Base-by-base conservation (phyloP, 2,329 filamentous ascomycete species). In the Sporothrix protearum region DNA sequence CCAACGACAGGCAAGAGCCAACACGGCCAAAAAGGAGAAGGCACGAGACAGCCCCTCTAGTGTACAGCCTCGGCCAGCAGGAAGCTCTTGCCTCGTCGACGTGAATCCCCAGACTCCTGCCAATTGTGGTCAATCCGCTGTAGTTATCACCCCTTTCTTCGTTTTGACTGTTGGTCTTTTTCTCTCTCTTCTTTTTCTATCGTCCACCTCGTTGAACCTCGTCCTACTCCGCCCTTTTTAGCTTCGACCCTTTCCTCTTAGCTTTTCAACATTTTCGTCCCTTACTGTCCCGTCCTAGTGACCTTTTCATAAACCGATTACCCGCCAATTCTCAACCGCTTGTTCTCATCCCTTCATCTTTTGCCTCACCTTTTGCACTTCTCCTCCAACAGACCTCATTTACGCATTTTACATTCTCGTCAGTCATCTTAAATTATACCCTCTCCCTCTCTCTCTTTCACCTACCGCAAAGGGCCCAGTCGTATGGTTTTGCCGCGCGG, bases 11-110 rank as follows among this genome's bases (percentile, higher is more conserved):
- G 42, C 39, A 8, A 9, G 16, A 22, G 3, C 49, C 49, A n/a
- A n/a, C n/a, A n/a, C n/a, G n/a, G n/a, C 45, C 14, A 49, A 51
- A n/a, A 25, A 51, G 12, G n/a, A 22, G 49, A 22, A 66, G 39
- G 64, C 64, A 53, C 64, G 64, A 68, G 64, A 68, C 66, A 33
- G 28, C 22, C 36, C 10, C 57, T 55, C 30, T 45, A 55, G 66
- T 68, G 30, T 55, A n/a, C 33, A 55, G 66, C 66, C 66, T 55
- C 66, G 66, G 66, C 66, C 66, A 68, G 66, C 66, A 30, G 49
- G 47, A 53, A 55, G 63, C 25, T 51, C 64, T 68, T 53, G 30
- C 47, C 42, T 51, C 45, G 61, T 64, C 22, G n/a, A 42, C 57
- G 28, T 59, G 30, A 30, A 9, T n/a, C 55, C 6, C 25, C 5